Evolutionary conservation across 2,329 filamentous ascomycete genomes (phyloP).

Genomic region (Apiospora pterosperma): DNA sequence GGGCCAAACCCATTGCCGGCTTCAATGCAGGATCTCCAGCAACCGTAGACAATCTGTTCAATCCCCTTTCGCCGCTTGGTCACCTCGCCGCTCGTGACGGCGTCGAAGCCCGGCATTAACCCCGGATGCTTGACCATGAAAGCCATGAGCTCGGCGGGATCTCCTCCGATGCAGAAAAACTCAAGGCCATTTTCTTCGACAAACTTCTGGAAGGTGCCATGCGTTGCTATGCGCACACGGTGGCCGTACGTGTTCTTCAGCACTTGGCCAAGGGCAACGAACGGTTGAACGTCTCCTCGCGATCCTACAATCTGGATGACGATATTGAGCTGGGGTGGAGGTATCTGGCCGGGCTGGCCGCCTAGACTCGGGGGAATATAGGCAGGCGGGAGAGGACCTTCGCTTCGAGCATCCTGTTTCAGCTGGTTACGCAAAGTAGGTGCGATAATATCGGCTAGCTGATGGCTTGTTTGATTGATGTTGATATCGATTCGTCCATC

Average conservation of each 20-base stretch:
- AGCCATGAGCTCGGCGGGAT: constrained; percentile 46
- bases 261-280: constrained; percentile 51
- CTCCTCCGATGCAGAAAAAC: constrained; percentile 55
- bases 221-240: constrained; percentile 55
- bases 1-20: constrained; percentile 56
- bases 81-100: constrained; percentile 64
- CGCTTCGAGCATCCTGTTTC: constrained; percentile 39
- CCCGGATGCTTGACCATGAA: constrained; percentile 78
- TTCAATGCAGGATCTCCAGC: constrained; percentile 73
- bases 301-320: constrained; percentile 53
- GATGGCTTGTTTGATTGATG: constrained; percentile 67
- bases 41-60: constrained; percentile 65
- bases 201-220: constrained; percentile 50
- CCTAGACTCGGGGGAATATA: constrained; percentile 74
- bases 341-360: constrained; percentile 49
- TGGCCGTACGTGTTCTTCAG: constrained; percentile 47
- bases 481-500: constrained; percentile 79
- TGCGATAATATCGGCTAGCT: constrained; percentile 63
- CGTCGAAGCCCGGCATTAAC: constrained; percentile 68
- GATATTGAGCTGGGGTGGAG: constrained; percentile 41
- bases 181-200: constrained; percentile 50
- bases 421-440: constrained; percentile 60
- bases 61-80: constrained; percentile 64
- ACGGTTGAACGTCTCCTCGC: constrained; percentile 56
- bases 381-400: constrained; percentile 54